Base-by-base conservation (phyloP, 495 filamentous ascomycete genomes). In the Aspergillus ostianus region DNA sequence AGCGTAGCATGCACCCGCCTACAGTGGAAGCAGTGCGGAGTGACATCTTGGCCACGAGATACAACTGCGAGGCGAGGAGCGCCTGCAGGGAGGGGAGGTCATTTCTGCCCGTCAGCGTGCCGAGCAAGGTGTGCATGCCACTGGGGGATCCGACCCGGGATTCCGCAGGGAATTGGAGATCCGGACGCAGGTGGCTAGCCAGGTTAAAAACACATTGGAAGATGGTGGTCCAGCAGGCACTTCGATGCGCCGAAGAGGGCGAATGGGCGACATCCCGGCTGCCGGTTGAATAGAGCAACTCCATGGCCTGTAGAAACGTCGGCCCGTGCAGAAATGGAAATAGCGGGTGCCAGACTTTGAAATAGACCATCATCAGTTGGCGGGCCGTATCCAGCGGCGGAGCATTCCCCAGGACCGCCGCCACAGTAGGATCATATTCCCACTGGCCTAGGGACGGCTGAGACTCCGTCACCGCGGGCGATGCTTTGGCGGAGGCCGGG, bases 281-380 rank as follows among this genome's bases (percentile, higher is more conserved):
- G 21, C 32, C 44, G n/a, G 50, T 63, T 23, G 76, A 67, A 62
- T 78, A 79, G 47, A 75, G 66, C 51, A 66, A 65, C 59, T 80
- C 76, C 71, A 81, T 74, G 13, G 72, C 71, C 56, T 73, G 74
- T 47, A 82, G 56, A 58, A 82, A 82, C 17, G 77, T 78, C 13
- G 78, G 78, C 15, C 79, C 77, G 56, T 82, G 79, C 10, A 82
- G 65, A 55, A 82, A 76, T 13, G 80, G 79, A 63, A 80, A 82
- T 44, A 81, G 59, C 49, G 77, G 74, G 70, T 82, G 80, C 75
- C 73, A 78, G 19, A 75, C 65, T 68, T 70, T 72, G 64, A 77
- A 77, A 36, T 76, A 78, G 41, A 66, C 58, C 72, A 77, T 77
- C 73, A 78, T 76, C 18, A 78, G 53, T 21, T 71, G 65, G 27